Evolutionary conservation across 768 basidiomycete genomes (phyloP).

Genomic region (Panellus pusillus): DNA sequence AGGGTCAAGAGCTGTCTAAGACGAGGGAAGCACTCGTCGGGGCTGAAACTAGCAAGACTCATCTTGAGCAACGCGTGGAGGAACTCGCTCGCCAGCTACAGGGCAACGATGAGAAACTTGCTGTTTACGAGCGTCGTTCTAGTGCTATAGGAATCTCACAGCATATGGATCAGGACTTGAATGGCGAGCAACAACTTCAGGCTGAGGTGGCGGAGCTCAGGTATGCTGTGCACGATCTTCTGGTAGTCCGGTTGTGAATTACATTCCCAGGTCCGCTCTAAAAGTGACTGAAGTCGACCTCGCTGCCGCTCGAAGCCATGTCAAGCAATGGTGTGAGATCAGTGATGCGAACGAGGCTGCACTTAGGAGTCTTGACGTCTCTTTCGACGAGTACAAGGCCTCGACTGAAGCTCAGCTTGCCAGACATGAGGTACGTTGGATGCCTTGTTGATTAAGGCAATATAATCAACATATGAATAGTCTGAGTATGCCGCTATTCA

Average conservation of each 20-base stretch:
- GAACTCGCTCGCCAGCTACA: constrained; percentile 63
- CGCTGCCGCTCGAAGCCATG: constrained; percentile 65
- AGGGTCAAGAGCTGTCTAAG: constrained; percentile 66
- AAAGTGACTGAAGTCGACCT: constrained; percentile 81
- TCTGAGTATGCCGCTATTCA: constrained; percentile 45
- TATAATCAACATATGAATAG: not conserved
- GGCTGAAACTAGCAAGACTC: constrained; percentile 77
- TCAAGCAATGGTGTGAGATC: constrained; percentile 85
- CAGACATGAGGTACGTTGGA: constrained; percentile 59
- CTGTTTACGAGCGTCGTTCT: constrained; percentile 78
- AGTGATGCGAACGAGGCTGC: constrained; percentile 81
- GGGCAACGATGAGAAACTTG: constrained; percentile 80
- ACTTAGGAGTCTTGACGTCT: constrained; percentile 63
- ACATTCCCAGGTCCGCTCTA: constrained; percentile 56
- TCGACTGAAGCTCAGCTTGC: constrained; percentile 70
- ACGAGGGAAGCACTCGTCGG: constrained; percentile 69
- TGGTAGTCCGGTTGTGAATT: not conserved
- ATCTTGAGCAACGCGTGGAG: constrained; percentile 71
- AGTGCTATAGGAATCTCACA: constrained; percentile 33
- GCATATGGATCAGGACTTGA: constrained; percentile 44
- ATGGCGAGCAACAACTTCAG: constrained; percentile 78
- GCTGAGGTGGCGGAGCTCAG: constrained; percentile 83
- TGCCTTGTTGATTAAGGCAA: not conserved
- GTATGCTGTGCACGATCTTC: constrained; percentile 36
- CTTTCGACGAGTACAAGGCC: constrained; percentile 78